Conservation (phyloP, 345 rosid species). For the Odontarrhena argentea region DNA sequence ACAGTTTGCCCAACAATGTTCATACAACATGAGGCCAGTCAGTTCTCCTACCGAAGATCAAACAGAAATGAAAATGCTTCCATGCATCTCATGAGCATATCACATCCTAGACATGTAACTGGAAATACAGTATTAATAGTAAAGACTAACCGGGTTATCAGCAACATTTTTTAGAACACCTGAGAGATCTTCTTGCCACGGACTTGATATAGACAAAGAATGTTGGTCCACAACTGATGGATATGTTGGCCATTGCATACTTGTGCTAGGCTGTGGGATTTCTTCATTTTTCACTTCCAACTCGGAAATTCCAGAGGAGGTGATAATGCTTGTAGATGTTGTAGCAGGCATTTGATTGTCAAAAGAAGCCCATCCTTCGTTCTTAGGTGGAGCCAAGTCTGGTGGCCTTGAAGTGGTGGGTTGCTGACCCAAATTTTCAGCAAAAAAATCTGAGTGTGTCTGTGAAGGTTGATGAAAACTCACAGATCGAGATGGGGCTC, state of each 20-base stretch:
- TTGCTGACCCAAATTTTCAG: slow-evolving; percentile 51
- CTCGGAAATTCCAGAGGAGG: slow-evolving; percentile 38
- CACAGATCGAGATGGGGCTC: slow-evolving; percentile 39
- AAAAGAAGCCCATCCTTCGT: slow-evolving; percentile 96
- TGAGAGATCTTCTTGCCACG: slow-evolving; percentile 51
- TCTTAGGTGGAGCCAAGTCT: slow-evolving; percentile 49
- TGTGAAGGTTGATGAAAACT: slow-evolving; percentile 52
- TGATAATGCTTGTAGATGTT: slow-evolving; percentile 41
- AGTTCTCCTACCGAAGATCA: slow-evolving; percentile 17
- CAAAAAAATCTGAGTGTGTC: slow-evolving; percentile 53
- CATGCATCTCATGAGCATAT: too few species aligned
- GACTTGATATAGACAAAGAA: slow-evolving; percentile 47
- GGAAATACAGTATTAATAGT: slow-evolving; percentile 16
- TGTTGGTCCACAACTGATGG: slow-evolving; percentile 46
- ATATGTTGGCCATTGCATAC: slow-evolving; percentile 56
- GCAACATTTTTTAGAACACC: slow-evolving; percentile 42
- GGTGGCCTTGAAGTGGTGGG: slow-evolving; percentile 43
- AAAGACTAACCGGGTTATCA: slow-evolving; percentile 53
- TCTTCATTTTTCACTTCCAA: slow-evolving; percentile 49
- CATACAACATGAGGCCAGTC: slow-evolving; percentile 22
- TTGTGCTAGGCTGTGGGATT: slow-evolving; percentile 44
- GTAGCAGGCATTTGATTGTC: slow-evolving; percentile 55
- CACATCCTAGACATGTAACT: background rate
- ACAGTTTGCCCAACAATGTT: slow-evolving; percentile 6
- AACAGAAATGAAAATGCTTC: too few species aligned